Percentiles rank a stretch among this genome's conserved stretches.
Conservation (phyloP, 108 stramenopile species). For the Fragilariopsis cylindrus region DNA sequence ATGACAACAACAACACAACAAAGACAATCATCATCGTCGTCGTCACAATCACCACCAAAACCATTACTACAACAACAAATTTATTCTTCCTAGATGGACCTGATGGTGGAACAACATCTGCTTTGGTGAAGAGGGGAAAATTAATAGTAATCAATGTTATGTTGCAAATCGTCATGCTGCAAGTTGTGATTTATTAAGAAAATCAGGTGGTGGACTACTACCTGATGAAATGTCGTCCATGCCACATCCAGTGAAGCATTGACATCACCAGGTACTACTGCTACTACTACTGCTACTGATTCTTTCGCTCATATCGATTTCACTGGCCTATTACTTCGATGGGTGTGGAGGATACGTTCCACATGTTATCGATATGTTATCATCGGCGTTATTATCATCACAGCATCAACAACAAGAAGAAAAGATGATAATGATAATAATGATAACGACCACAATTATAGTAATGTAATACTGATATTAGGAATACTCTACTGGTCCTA, state of each 20-base stretch:
- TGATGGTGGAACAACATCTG: constrained; percentile 34
- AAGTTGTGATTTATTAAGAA: constrained; percentile 29
- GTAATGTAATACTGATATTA: neutral
- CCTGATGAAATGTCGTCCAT: constrained; percentile 42
- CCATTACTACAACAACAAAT: constrained; percentile 12
- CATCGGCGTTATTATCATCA: constrained; percentile 42
- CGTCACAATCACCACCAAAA: too few species aligned
- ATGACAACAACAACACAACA: neutral
- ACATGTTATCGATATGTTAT: constrained; percentile 48
- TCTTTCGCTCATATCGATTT: constrained; percentile 18
- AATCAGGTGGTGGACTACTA: constrained; percentile 5
- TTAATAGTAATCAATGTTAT: constrained; percentile 21
- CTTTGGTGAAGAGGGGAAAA: constrained; percentile 26
- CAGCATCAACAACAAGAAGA: neutral
- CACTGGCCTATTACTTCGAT: constrained; percentile 54
- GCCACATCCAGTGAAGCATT: constrained; percentile 40
- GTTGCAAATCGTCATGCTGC: constrained; percentile 55
- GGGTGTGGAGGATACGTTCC: constrained; percentile 49
- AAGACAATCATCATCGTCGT: too few species aligned
- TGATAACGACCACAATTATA: neutral
- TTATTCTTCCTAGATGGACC: constrained; percentile 57
- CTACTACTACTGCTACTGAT: neutral
- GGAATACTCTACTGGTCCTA: constrained; percentile 6
- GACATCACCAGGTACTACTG: neutral
- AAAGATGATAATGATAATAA: neutral